Evolutionary conservation across 139 green algal species (phyloP), one percentile per base, ranked within the genome.

Genomic region (Closterium sp.): DNA sequence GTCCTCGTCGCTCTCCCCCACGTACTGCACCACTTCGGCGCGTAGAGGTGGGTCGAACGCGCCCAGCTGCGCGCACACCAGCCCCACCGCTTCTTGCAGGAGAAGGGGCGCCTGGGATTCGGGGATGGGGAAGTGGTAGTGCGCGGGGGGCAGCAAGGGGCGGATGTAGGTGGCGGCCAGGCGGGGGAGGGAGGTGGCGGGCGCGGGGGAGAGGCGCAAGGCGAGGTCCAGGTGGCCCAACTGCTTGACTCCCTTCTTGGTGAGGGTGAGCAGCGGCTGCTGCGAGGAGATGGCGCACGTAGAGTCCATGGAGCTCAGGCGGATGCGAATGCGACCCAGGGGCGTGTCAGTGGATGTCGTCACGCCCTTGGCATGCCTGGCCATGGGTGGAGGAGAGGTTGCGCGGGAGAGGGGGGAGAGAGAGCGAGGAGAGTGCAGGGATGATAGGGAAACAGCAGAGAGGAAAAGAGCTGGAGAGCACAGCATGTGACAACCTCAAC

Each of bases 1-100:
- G 31, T 89, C 28, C 23, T 91, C 76, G n/a, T 91, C 89, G 30
- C 28, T 28, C 55, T 76, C 55, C 55, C 55, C 55, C 55, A 76
- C 25, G 55, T 76, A 76, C 55, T 76, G 55, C 12, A 76, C 55
- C 55, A 76, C 55, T 19, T 76, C 55, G 55, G 55, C 55, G 23
- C 55, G 84, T 4, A 33, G 28, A 21, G 31, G 84, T 25, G 84
- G 84, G 84, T 33, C 31, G 84, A 33, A 33, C 30, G 84, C 30
- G 9, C 31, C 31, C 30, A 87, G 84, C 9, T 33, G 30, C 84
- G 25, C 25, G 12, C 30, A 33, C 30, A 87, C 12, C 30, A 87
- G 55, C 7, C 55, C 55, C 55, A 76, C 55, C 4, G 55, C 55
- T 12, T 76, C 55, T 12, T 76, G 55, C 23, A 87, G 30, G 84